A percentile compares a stretch with the other conserved stretches of the same genome.
These are phyloP conservation scores for Waltergamsia citrina DNA, from an alignment of 2,329 filamentous ascomycete species.

Conservation along the genomic window DNA sequence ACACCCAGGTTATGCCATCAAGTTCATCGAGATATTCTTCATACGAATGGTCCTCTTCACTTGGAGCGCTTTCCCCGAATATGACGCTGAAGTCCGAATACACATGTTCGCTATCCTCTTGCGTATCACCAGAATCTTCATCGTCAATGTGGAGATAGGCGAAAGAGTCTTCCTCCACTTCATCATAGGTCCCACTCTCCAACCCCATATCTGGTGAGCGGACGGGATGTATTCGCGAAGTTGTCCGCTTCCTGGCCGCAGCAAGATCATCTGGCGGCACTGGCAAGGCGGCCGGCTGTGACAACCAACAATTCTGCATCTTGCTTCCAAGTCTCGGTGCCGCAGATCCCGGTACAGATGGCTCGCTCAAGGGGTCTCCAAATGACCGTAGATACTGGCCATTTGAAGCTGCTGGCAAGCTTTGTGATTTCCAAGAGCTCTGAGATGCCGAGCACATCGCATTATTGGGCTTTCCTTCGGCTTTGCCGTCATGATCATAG, in stretches of 20 bases:
- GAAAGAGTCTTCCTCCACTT: slow-evolving; percentile 33
- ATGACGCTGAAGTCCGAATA: slow-evolving; percentile 46
- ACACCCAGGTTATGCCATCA: slow-evolving; percentile 41
- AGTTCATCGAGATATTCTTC: slow-evolving; percentile 48
- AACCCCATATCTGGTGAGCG: slow-evolving; percentile 23
- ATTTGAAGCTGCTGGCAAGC: slow-evolving; percentile 9
- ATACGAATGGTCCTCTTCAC: slow-evolving; percentile 33
- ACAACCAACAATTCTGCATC: slow-evolving; percentile 13
- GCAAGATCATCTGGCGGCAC: slow-evolving; percentile 14
- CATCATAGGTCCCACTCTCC: slow-evolving; percentile 15
- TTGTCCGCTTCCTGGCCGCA: slow-evolving; percentile 15
- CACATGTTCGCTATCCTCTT: slow-evolving; percentile 37
- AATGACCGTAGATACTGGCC: slow-evolving; percentile 1
- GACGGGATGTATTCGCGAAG: slow-evolving; percentile 18
- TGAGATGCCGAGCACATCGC: slow-evolving; percentile 10
- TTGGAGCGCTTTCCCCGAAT: slow-evolving; percentile 21
- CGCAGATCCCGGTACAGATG: not conserved
- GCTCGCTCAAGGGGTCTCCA: no score
- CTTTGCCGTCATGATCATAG: slow-evolving; percentile 6
- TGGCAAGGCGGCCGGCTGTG: slow-evolving; percentile 17
- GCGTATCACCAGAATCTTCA: slow-evolving; percentile 29
- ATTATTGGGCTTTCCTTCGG: slow-evolving; percentile 8
- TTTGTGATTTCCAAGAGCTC: slow-evolving; percentile 13
- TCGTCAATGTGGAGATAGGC: slow-evolving; percentile 38
- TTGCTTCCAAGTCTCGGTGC: slow-evolving; percentile 7